Conservation (phyloP, 2,329 filamentous ascomycete species). For the Cercospora beticola region DNA sequence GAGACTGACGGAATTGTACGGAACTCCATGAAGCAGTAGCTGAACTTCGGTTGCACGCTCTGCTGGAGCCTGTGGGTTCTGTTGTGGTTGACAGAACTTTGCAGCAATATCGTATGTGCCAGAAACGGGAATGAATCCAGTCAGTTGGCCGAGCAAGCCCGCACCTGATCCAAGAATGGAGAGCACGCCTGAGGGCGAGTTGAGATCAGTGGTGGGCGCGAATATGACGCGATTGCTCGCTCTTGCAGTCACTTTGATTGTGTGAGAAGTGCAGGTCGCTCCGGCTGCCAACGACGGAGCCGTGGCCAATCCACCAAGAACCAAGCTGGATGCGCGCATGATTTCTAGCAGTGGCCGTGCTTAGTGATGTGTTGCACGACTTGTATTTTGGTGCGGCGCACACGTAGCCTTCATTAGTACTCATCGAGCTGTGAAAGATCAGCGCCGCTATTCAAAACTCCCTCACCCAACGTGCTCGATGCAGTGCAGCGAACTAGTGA, state of each 20-base stretch:
- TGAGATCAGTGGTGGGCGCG: slow-evolving; percentile 16
- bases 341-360: background rate
- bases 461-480: background rate
- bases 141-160: slow-evolving; percentile 20
- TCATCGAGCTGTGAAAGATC: background rate
- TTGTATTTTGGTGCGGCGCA: background rate
- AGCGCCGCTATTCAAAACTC: slow-evolving; percentile 2
- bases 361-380: background rate
- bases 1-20: slow-evolving; percentile 20
- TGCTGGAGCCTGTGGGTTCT: slow-evolving; percentile 9
- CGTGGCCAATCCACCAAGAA: slow-evolving; percentile 6
- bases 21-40: slow-evolving; percentile 22
- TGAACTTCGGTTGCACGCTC: slow-evolving; percentile 19
- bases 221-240: slow-evolving; percentile 19
- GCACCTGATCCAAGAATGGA: slow-evolving; percentile 21
- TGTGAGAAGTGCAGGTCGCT: slow-evolving; percentile 17
- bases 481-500: background rate
- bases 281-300: slow-evolving; percentile 8
- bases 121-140: slow-evolving; percentile 14
- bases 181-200: slow-evolving; percentile 18
- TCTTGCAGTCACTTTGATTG: slow-evolving; percentile 12
- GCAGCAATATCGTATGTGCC: slow-evolving; percentile 22
- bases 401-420: background rate
- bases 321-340: background rate
- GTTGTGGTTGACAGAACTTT: slow-evolving; percentile 18